Percentiles rank a stretch among this genome's conserved stretches.
Conservation (phyloP, 1,139 yeast species). For the Saccharomycopsis hybrid region DNA sequence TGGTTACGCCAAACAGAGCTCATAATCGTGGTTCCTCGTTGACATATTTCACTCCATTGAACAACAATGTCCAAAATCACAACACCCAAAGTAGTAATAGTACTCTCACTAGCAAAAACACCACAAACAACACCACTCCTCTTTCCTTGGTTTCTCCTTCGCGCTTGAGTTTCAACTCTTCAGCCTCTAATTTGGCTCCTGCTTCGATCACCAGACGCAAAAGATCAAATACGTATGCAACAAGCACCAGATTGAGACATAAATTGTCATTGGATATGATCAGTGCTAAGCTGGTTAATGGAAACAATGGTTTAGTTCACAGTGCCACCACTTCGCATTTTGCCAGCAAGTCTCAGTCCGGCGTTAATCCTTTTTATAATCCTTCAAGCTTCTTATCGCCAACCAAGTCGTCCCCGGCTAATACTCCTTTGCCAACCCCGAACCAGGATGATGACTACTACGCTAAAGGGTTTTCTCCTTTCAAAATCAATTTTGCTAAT, state of each 20-base stretch:
- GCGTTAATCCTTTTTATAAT: conserved; percentile 20
- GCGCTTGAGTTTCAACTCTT: not conserved
- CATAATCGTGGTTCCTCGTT: conserved; percentile 9
- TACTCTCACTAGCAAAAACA: too few relatives aligned
- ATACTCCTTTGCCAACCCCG: conserved; percentile 3
- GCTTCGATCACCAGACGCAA: not conserved
- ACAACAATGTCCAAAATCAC: not conserved
- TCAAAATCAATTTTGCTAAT: not conserved
- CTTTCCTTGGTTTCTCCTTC: not conserved
- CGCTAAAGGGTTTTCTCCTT: not conserved
- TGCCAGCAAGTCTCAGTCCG: not conserved
- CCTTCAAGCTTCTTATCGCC: conserved; percentile 9
- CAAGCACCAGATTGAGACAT: too few relatives aligned
- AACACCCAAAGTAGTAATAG: not conserved
- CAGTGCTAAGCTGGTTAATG: conserved; percentile 2
- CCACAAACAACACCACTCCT: too few relatives aligned
- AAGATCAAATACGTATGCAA: too few relatives aligned
- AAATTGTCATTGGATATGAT: too few relatives aligned
- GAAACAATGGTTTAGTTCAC: not conserved
- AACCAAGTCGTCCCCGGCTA: conserved; percentile 2
- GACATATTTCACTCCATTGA: conserved; percentile 17
- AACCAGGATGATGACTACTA: conserved; percentile 6
- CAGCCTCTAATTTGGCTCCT: too few relatives aligned
- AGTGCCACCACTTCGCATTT: not conserved
- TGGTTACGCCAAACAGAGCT: conserved; percentile 3